These are phyloP conservation scores for Lactarius sp. DNA, from an alignment of 768 basidiomycete genomes.

Conservation along the genomic window DNA sequence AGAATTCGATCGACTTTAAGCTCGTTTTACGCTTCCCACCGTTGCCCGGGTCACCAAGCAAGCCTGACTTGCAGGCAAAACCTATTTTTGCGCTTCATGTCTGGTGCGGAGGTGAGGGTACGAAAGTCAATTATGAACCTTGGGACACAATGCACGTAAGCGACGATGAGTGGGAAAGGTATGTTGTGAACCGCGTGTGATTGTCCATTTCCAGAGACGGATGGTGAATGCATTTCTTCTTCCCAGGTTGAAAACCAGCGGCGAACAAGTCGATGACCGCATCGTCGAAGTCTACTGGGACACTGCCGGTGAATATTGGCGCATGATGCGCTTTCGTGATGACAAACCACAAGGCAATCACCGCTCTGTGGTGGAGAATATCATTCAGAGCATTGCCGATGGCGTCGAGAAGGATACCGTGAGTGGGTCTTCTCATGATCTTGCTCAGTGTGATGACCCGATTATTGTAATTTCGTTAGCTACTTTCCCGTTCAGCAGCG, in stretches of 20 bases:
- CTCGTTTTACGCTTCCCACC: slow-evolving; percentile 92
- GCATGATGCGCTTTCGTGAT: slow-evolving; percentile 88
- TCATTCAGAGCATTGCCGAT: slow-evolving; percentile 87
- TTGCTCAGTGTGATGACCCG: neutral
- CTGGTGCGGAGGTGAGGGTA: slow-evolving; percentile 68
- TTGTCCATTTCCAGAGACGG: neutral
- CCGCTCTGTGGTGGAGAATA: slow-evolving; percentile 74
- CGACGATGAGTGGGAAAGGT: slow-evolving; percentile 94
- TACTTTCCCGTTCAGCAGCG: slow-evolving; percentile 55
- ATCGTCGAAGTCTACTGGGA: slow-evolving; percentile 96
- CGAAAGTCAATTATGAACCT: slow-evolving; percentile 61
- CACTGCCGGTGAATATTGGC: slow-evolving; percentile 58
- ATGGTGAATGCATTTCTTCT: neutral
- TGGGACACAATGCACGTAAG: slow-evolving; percentile 83
- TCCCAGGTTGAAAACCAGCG: slow-evolving; percentile 71
- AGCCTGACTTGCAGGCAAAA: slow-evolving; percentile 80
- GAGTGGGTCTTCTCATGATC: slow-evolving; percentile 30
- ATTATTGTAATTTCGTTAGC: slow-evolving; percentile 37
- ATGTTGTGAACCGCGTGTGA: slow-evolving; percentile 31
- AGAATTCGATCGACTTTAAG: slow-evolving; percentile 98
- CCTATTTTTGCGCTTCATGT: slow-evolving; percentile 80
- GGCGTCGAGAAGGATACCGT: slow-evolving; percentile 90
- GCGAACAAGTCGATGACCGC: slow-evolving; percentile 89
- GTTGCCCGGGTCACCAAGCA: slow-evolving; percentile 40
- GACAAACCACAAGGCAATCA: slow-evolving; percentile 95